Conservation (phyloP, 108 stramenopile genomes). For the Pseudonitzschia delicatissima region DNA sequence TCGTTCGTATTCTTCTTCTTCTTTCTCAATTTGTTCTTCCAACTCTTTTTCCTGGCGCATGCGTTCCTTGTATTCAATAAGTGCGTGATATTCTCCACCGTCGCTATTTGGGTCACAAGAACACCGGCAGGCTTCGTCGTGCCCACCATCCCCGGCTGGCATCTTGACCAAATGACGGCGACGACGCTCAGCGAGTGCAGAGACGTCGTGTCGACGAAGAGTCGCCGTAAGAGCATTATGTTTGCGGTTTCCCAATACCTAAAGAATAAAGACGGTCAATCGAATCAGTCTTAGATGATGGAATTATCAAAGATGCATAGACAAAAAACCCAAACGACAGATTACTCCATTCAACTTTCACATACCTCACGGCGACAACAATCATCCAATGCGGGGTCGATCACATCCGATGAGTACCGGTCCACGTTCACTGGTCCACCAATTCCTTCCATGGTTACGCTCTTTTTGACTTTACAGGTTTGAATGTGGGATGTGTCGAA, state of each 20-base stretch:
- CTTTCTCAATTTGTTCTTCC: background rate
- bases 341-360: background rate
- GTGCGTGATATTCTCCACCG: conserved; percentile 73
- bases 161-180: conserved; percentile 54
- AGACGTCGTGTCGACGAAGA: conserved; percentile 69
- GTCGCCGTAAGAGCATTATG: conserved; percentile 51
- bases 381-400: conserved; percentile 74
- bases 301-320: background rate
- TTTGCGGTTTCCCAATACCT: conserved; percentile 69
- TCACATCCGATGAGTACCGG: conserved; percentile 14
- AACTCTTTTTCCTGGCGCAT: background rate
- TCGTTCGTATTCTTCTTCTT: conserved; percentile 6
- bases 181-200: conserved; percentile 64
- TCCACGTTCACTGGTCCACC: conserved; percentile 63
- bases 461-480: conserved; percentile 63
- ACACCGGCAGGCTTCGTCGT: conserved; percentile 67
- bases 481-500: too few species aligned
- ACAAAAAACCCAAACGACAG: conserved; percentile 3
- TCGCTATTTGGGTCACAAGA: conserved; percentile 79
- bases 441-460: conserved; percentile 59
- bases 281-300: conserved; percentile 1
- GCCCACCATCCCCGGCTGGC: background rate
- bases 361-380: conserved; percentile 83
- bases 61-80: conserved; percentile 37
- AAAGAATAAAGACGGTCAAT: background rate